Evolutionary conservation across 768 basidiomycete genomes (phyloP), one percentile per base, ranked within the genome.

Genomic region (Agaricus sinodeliciosus): DNA sequence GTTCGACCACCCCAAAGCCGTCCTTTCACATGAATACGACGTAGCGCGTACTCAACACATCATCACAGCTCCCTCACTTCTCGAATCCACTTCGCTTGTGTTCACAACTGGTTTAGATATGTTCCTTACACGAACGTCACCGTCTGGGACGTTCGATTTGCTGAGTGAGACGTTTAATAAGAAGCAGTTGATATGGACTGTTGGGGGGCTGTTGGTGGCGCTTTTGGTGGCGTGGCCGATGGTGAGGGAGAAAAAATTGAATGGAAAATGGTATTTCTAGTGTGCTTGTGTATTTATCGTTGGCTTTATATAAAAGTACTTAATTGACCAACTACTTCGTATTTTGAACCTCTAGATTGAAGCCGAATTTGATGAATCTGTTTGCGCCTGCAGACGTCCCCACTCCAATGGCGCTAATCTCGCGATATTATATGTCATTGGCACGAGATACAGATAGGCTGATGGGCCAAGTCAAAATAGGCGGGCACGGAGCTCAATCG

Each of bases 91-190:
- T 0, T 93, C 93, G 0, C 69, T 97, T 5, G 80, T 97, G 25
- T 83, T 97, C 62, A 81, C 84, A 0, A 84, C 85, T 60, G 94
- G 95, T 4, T 75, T 94, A 7, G 95, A 98, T 68, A 74, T 97
- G 58, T 97, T 97, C 77, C 72, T 84, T 25, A 90, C 90, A 9
- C 80, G 92, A 13, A 77, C 90, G 3, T 79, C 89, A 36, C 92
- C 94, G 1, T 94, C 91, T 9, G 83, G 81, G 37, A 91, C 92
- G 16, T 98, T 98, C 61, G 95, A 98, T 63, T 84, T 96, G 22
- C 78, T 98, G 7, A 90, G 80, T 60, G 88, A 94, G 66, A 84
- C 75, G 62, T 98, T 98, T 68, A 97, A 97, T 73, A 96, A 97
- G 72, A 75, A 72, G 1, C 95, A 98, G 67, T 74, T 98, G 19